phyloP scores from a whole-genome alignment of 192 early-diverging fungal genomes.

The Coemansia sp. region DNA sequence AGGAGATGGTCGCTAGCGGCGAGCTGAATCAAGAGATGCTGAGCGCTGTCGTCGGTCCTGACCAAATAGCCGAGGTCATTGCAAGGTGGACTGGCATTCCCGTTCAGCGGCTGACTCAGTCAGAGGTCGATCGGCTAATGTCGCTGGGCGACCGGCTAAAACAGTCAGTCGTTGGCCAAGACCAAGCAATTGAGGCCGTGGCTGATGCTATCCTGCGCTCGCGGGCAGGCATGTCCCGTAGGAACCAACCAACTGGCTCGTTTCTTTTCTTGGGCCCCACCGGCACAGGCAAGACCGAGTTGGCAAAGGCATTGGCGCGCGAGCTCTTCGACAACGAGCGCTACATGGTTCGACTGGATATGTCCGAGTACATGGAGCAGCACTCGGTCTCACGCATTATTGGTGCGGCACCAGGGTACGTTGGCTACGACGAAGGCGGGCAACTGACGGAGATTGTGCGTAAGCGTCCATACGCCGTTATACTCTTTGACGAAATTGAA shows the following conservation, averaged over 20 bases:
- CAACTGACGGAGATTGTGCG: slow-evolving; percentile 95
- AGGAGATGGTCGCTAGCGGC: slow-evolving; percentile 59
- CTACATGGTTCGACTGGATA: slow-evolving; percentile 95
- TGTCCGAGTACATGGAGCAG: slow-evolving; percentile 97
- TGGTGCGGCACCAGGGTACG: slow-evolving; percentile 94
- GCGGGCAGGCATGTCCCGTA: slow-evolving; percentile 85
- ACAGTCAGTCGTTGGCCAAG: slow-evolving; percentile 91
- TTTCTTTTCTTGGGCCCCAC: slow-evolving; percentile 98
- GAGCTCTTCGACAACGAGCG: slow-evolving; percentile 98
- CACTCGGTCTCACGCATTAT: slow-evolving; percentile 90
- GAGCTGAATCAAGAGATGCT: slow-evolving; percentile 64
- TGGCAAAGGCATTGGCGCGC: slow-evolving; percentile 75
- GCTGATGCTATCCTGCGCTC: slow-evolving; percentile 88
- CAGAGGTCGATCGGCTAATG: slow-evolving; percentile 85
- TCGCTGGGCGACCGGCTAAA: slow-evolving; percentile 75
- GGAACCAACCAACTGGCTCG: slow-evolving; percentile 81
- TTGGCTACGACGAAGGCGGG: slow-evolving; percentile 96
- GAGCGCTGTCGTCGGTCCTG: slow-evolving; percentile 84
- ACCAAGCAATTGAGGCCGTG: slow-evolving; percentile 88
- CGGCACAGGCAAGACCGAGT: slow-evolving; percentile 93
- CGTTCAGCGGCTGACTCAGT: slow-evolving; percentile 82
- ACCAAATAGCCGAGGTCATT: slow-evolving; percentile 94
- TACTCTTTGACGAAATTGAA: slow-evolving; percentile 98
- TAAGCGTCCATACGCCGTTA: slow-evolving; percentile 87
- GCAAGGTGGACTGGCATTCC: slow-evolving; percentile 98